Percentiles rank a stretch among this genome's conserved stretches.
Conservation (phyloP, 768 basidiomycete genomes). For the Boletus rubroflammeus region DNA sequence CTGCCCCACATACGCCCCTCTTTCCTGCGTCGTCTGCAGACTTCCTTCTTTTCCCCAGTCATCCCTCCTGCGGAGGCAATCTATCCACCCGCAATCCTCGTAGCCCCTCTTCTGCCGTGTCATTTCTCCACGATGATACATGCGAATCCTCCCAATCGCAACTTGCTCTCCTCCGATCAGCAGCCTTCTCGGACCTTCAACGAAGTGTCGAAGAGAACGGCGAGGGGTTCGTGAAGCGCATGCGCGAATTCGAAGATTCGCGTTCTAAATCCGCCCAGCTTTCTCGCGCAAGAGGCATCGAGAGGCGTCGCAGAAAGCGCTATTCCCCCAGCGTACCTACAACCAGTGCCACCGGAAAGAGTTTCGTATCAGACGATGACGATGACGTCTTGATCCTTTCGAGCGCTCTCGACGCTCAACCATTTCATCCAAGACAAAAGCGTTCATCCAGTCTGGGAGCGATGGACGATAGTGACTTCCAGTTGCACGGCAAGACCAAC, state of each 20-base stretch:
- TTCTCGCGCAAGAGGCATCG: slow-evolving; percentile 37
- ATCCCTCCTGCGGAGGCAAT: slow-evolving; percentile 7
- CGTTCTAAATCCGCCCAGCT: slow-evolving; percentile 41
- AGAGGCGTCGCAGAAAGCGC: slow-evolving; percentile 43
- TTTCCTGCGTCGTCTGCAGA: slow-evolving; percentile 50
- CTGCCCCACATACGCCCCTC: slow-evolving; percentile 31
- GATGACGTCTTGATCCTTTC: slow-evolving; percentile 58
- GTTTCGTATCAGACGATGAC: slow-evolving; percentile 35
- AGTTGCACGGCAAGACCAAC: slow-evolving; percentile 9
- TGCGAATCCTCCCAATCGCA: slow-evolving; percentile 27
- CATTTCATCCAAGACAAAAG: slow-evolving; percentile 31
- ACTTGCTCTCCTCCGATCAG: slow-evolving; percentile 49
- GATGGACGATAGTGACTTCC: slow-evolving; percentile 37
- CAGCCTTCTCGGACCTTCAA: slow-evolving; percentile 64
- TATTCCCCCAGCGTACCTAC: slow-evolving; percentile 25
- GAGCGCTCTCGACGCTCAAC: slow-evolving; percentile 22
- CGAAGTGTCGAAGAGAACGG: slow-evolving; percentile 60
- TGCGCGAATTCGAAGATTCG: slow-evolving; percentile 67
- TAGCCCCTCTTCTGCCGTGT: slow-evolving; percentile 23
- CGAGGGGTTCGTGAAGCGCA: slow-evolving; percentile 64
- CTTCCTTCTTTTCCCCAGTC: slow-evolving; percentile 42
- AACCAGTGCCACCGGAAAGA: slow-evolving; percentile 15
- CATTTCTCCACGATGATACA: slow-evolving; percentile 18
- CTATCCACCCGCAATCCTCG: slow-evolving; percentile 8
- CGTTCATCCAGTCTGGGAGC: slow-evolving; percentile 44